Conservation (phyloP, 345 rosid species). For the Arabis hirsuta region DNA sequence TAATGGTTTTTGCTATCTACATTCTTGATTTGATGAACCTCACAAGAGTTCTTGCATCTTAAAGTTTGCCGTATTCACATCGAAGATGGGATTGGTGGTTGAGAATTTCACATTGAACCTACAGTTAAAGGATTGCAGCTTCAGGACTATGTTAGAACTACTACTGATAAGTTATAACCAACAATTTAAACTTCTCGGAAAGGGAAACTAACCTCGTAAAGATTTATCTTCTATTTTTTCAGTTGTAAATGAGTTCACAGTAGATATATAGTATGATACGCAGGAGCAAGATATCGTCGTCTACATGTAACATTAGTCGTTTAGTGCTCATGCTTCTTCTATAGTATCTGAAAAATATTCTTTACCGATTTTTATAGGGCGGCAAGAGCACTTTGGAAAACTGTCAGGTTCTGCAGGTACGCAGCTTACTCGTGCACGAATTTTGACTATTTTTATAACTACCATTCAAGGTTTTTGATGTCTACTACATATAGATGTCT, state of each 20-base stretch:
- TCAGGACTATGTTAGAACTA: not conserved
- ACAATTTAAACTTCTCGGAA: not conserved
- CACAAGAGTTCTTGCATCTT: not conserved
- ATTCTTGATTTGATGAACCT: constrained; percentile 9
- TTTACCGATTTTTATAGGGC: constrained; percentile 55
- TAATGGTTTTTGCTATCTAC: not conserved
- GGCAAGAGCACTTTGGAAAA: constrained; percentile 93
- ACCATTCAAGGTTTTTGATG: not conserved
- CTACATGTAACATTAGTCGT: not conserved
- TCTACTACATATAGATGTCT: not conserved
- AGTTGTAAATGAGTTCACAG: not conserved
- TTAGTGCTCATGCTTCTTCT: not conserved
- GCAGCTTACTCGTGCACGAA: not conserved
- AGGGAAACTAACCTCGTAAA: not conserved
- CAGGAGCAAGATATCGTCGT: not conserved
- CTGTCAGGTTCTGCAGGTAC: constrained; percentile 95
- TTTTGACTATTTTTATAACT: not conserved
- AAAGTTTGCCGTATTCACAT: not conserved
- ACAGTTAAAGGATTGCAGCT: not conserved
- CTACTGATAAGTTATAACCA: not conserved
- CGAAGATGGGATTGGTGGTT: not conserved
- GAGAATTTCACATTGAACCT: not conserved
- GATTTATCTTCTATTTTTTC: not conserved
- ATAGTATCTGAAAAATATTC: not conserved
- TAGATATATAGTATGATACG: not conserved